Conservation (phyloP, 108 stramenopile genomes). For the Nannochloropsis salina region DNA sequence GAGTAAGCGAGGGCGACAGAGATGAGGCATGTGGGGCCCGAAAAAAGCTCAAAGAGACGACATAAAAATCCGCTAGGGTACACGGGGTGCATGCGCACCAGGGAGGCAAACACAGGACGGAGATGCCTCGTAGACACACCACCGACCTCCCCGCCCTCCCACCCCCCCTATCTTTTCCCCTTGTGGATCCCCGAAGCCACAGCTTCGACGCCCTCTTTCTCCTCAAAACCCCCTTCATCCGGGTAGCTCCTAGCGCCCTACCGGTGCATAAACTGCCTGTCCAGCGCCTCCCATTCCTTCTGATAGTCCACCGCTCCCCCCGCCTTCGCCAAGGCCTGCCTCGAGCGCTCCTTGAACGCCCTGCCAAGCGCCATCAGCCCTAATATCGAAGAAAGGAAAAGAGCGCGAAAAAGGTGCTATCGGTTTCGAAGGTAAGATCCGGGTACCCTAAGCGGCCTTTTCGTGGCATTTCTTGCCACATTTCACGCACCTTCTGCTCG, state of each 20-base stretch:
- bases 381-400: background rate
- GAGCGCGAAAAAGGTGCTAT: background rate
- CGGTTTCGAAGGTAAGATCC: no score
- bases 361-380: background rate
- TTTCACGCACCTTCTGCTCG: constrained; percentile 4
- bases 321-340: background rate
- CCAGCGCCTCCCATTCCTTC: background rate
- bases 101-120: no score
- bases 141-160: background rate
- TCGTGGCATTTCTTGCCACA: background rate
- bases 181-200: no score
- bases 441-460: no score
- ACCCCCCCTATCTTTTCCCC: background rate
- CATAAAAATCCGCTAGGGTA: no score
- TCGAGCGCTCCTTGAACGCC: background rate
- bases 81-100: no score
- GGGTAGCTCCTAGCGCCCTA: background rate
- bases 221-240: no score
- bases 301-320: background rate
- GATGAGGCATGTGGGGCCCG: background rate
- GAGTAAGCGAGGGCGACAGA: background rate
- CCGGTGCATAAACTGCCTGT: background rate
- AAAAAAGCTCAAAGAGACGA: background rate
- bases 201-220: no score
- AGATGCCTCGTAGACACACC: background rate